A percentile compares a stretch with the other conserved stretches of the same genome.
These are phyloP conservation scores for Fusarium kyushuense DNA, from an alignment of 2,329 filamentous ascomycete genomes.

Conservation along the genomic window DNA sequence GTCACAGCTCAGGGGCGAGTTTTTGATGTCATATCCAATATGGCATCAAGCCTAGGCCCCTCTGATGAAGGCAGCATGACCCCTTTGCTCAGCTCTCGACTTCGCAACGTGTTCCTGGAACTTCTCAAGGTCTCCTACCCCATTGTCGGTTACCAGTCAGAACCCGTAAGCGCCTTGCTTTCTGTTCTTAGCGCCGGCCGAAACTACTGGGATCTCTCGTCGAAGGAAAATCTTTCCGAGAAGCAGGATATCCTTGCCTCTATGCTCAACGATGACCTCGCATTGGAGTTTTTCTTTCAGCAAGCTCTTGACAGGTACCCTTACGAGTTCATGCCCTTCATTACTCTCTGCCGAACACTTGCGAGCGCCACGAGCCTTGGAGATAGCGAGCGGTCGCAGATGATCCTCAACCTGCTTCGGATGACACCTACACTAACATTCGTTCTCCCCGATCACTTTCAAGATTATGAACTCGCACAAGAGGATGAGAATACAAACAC, in stretches of 20 bases:
- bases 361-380: slow-evolving; percentile 53
- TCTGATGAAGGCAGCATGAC: slow-evolving; percentile 62
- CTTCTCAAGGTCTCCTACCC: slow-evolving; percentile 75
- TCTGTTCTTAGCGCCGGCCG: slow-evolving; percentile 70
- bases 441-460: slow-evolving; percentile 76
- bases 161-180: slow-evolving; percentile 75
- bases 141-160: slow-evolving; percentile 77
- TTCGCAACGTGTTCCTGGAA: slow-evolving; percentile 75
- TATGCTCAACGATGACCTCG: slow-evolving; percentile 53
- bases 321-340: slow-evolving; percentile 84
- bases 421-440: slow-evolving; percentile 82
- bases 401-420: slow-evolving; percentile 73
- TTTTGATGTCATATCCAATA: slow-evolving; percentile 65
- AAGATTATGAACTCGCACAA: slow-evolving; percentile 79
- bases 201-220: slow-evolving; percentile 66
- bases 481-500: slow-evolving; percentile 89
- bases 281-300: slow-evolving; percentile 72
- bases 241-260: slow-evolving; percentile 52
- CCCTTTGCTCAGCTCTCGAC: slow-evolving; percentile 69
- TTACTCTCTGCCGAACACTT: slow-evolving; percentile 77
- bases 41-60: slow-evolving; percentile 62
- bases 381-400: slow-evolving; percentile 57
- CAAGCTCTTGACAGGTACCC: slow-evolving; percentile 83
- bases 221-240: slow-evolving; percentile 48
- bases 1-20: slow-evolving; percentile 64